Evolutionary conservation across 345 rosid species (phyloP).

Genomic region (Acer saccharum): DNA sequence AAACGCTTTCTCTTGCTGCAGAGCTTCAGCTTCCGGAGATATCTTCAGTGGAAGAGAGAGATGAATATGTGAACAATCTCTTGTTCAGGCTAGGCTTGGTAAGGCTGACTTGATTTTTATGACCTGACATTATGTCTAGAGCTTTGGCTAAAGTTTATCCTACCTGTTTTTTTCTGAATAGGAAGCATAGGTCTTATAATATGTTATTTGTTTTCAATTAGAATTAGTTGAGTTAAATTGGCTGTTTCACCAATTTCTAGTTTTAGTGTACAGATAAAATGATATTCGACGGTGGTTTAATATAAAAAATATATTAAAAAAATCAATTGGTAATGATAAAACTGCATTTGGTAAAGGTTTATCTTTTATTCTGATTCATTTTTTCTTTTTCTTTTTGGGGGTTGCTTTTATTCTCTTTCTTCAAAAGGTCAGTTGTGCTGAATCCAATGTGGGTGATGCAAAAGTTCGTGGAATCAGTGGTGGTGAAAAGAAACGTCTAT

Average conservation of each 20-base stretch:
- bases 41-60: conserved; percentile 74
- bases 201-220: neutral
- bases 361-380: conserved; percentile 6
- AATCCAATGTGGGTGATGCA: conserved; percentile 89
- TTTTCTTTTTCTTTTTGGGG: conserved; percentile 18
- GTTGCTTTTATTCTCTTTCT: conserved; percentile 27
- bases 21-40: conserved; percentile 86
- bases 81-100: conserved; percentile 87
- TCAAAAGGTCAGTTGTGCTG: conserved; percentile 88
- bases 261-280: no score
- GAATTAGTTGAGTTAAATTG: neutral
- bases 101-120: conserved; percentile 28
- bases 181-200: neutral
- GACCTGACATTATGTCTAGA: neutral
- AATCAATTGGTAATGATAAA: neutral
- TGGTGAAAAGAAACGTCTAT: conserved; percentile 91
- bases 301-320: neutral
- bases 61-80: conserved; percentile 76
- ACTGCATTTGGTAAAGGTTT: neutral
- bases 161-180: neutral
- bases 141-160: neutral
- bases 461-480: conserved; percentile 98
- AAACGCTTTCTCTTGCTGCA: conserved; percentile 88
- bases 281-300: neutral
- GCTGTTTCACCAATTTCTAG: neutral